Conservation (phyloP, 2,329 filamentous ascomycete species). For the Aspergillus fumigatiaffinis region DNA sequence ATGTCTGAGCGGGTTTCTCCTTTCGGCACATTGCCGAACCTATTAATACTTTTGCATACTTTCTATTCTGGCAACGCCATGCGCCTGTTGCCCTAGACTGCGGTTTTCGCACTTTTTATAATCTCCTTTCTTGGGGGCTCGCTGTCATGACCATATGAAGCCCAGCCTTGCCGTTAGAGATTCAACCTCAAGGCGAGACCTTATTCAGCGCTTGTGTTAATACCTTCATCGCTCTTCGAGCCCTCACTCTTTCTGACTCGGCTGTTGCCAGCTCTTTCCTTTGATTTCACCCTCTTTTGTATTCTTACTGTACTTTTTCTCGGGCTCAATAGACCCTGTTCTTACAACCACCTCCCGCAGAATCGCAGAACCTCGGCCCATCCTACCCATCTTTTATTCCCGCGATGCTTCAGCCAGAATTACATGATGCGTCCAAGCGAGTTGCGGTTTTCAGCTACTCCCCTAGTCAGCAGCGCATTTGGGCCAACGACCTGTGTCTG, state of each 20-base stretch:
- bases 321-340: background rate
- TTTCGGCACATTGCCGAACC: background rate
- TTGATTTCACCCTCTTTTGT: slow-evolving; percentile 4
- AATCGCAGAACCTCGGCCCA: background rate
- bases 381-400: background rate
- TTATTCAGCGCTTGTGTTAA: slow-evolving; percentile 10
- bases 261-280: slow-evolving; percentile 1
- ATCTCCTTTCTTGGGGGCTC: background rate
- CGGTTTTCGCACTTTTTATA: background rate
- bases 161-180: background rate
- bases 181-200: background rate
- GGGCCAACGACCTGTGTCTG: background rate
- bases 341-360: background rate
- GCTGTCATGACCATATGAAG: background rate
- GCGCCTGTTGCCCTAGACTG: background rate
- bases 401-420: background rate
- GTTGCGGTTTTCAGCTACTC: background rate
- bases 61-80: background rate
- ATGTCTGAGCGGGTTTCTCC: background rate
- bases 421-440: background rate
- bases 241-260: slow-evolving; percentile 3
- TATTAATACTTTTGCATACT: background rate
- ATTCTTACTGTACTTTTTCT: slow-evolving; percentile 3
- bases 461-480: background rate
- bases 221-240: slow-evolving; percentile 9